Base-by-base conservation (phyloP, 495 filamentous ascomycete genomes). In the Penicillium paxilli region DNA sequence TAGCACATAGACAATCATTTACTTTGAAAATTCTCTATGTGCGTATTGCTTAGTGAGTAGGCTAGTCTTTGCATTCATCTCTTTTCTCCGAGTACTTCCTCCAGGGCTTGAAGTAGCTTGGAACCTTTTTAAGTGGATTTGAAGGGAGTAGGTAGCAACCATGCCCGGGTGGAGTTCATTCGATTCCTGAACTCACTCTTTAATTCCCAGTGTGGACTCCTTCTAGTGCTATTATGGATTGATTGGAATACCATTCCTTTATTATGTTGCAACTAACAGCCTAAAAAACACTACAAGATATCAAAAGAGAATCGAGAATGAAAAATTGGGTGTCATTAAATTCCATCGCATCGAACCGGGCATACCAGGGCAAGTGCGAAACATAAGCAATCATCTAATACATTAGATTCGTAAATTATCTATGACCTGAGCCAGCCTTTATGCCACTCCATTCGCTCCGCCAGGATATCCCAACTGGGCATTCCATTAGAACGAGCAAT, bases 391-490 rank as follows among this genome's bases (percentile, higher is more conserved):
- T 20, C 23, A 16, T 20, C 10, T 7, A 23, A 32, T 0, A 12
- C 44, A 30, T 25, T 3, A 35, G n/a, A 24, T 38, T 17, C 8
- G 20, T 44, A 24, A 28, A 42, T 7, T 28, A 2, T 10, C 16
- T 26, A 28, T 19, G 2, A 44, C 22, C 25, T 52, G 10, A 44
- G 33, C 47, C 47, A 60, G 20, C 37, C 48, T 14, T 58, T 66
- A 20, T 58, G 59, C 69, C 69, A 72, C 24, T 71, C 68, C 20
- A 72, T 40, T 42, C 66, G 70, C 26, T 79, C 77, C 6, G 80
- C 80, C 38, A 84, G 65, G 47, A 78, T 73, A 26, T 81, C 75
- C 75, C 82, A 81, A 42, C 66, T 70, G 9, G 67, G 56, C n/a
- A 74, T 68, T 16, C 70, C 78, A 37, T 76, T 69, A 21, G 65